Evolutionary conservation across 2,329 filamentous ascomycete species (phyloP).

Genomic region (Lojkania enalia): DNA sequence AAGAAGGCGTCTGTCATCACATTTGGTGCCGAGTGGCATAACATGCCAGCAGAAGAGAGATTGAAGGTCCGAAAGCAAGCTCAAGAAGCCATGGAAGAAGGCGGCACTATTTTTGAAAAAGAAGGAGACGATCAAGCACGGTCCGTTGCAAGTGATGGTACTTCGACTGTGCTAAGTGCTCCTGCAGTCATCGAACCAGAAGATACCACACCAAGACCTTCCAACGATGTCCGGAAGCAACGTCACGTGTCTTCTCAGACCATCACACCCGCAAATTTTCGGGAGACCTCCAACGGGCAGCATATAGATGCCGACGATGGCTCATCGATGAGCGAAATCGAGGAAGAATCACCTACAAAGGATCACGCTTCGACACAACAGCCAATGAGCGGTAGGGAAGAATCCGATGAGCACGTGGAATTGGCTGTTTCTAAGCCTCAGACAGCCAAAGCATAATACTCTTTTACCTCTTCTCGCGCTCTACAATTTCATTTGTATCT

Average conservation of each 20-base stretch:
- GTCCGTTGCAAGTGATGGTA: slow-evolving; percentile 29
- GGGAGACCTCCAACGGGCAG: slow-evolving; percentile 28
- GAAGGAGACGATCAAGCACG: slow-evolving; percentile 21
- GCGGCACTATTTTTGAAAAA: slow-evolving; percentile 29
- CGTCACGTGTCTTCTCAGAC: slow-evolving; percentile 42
- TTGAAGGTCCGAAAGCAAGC: slow-evolving; percentile 44
- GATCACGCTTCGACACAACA: slow-evolving; percentile 14
- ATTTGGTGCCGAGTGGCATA: slow-evolving; percentile 90
- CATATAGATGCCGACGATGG: slow-evolving; percentile 26
- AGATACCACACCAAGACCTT: slow-evolving; percentile 23
- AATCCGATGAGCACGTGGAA: slow-evolving; percentile 17
- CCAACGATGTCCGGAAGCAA: slow-evolving; percentile 37
- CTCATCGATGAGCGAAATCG: slow-evolving; percentile 40
- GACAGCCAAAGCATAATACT: slow-evolving; percentile 20
- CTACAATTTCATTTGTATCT: slow-evolving; percentile 15
- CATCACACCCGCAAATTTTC: slow-evolving; percentile 37
- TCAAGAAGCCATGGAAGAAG: slow-evolving; percentile 35
- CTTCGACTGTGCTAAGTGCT: slow-evolving; percentile 22
- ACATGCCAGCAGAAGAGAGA: slow-evolving; percentile 46
- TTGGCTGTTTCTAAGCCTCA: slow-evolving; percentile 15
- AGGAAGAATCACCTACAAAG: slow-evolving; percentile 28
- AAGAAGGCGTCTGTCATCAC: slow-evolving; percentile 98
- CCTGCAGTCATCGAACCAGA: slow-evolving; percentile 23
- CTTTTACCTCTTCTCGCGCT: too few relatives aligned
- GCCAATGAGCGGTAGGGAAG: slow-evolving; percentile 18